These are phyloP conservation scores for Pelargonium australe DNA, from an alignment of 441 rosid genomes.

Conservation along the genomic window DNA sequence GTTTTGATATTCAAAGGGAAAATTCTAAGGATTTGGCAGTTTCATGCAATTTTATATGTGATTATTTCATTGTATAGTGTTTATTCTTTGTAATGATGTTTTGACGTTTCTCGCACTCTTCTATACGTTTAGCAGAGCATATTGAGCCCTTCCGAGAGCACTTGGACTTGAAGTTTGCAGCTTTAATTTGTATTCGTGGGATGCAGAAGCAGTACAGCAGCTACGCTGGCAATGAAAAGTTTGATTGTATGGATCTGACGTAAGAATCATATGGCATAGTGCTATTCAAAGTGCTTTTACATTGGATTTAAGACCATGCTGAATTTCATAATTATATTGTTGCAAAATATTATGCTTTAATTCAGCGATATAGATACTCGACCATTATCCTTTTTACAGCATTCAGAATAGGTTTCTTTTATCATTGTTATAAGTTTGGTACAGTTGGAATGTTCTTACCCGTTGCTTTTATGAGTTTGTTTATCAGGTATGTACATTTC, in stretches of 20 bases:
- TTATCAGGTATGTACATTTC: background rate
- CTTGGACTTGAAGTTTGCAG: constrained; percentile 30
- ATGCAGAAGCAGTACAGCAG: constrained; percentile 44
- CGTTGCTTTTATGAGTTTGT: constrained; percentile 3
- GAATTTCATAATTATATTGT: background rate
- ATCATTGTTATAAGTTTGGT: background rate
- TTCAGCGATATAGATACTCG: background rate
- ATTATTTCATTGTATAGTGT: background rate
- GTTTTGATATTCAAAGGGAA: constrained; percentile 1
- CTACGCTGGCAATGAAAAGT: constrained; percentile 26
- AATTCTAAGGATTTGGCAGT: background rate
- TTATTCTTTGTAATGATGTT: constrained; percentile 6
- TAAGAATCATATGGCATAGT: constrained; percentile 29
- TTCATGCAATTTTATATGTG: background rate
- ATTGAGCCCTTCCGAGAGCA: constrained; percentile 31
- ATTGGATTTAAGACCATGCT: background rate
- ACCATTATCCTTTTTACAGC: background rate
- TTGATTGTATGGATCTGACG: constrained; percentile 80
- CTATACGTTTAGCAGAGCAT: constrained; percentile 31
- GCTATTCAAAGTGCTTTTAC: background rate
- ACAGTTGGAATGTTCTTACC: background rate
- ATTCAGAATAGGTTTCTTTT: background rate
- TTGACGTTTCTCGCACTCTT: background rate
- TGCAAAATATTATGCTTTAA: background rate
- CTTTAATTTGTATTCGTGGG: constrained; percentile 21